Percentiles rank a stretch among this genome's conserved stretches.
Evolutionary conservation across 2,329 filamentous ascomycete genomes (phyloP).

Genomic region (Trichoderma cornu-damae): DNA sequence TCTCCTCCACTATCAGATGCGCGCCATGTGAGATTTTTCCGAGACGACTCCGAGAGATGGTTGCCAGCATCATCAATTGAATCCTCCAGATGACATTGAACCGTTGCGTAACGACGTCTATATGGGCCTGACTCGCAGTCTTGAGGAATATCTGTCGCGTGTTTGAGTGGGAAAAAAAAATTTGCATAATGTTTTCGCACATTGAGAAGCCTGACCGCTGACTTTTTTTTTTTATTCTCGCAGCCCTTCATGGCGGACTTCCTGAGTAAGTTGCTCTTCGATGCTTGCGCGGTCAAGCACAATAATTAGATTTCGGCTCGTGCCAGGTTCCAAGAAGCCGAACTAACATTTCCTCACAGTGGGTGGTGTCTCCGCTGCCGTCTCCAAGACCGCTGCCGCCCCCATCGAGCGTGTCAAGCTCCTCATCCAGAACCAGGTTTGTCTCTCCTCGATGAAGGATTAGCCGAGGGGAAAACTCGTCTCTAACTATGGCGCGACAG

Average conservation of each 20-base stretch:
- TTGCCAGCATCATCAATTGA: conserved; percentile 23
- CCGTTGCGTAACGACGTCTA: not conserved
- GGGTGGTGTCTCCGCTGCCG: conserved; percentile 99
- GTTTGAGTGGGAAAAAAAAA: conserved; percentile 15
- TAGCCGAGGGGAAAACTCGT: not conserved
- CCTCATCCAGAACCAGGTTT: conserved; percentile 99
- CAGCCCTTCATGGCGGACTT: conserved; percentile 97
- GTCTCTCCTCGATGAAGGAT: conserved; percentile 34
- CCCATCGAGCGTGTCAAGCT: conserved; percentile 99
- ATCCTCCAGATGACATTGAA: conserved; percentile 3
- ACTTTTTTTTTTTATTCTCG: conserved; percentile 23
- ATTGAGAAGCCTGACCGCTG: conserved; percentile 17
- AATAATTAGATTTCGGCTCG: conserved; percentile 9
- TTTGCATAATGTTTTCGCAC: conserved; percentile 1
- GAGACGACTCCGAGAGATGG: conserved; percentile 7
- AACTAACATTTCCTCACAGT: conserved; percentile 50
- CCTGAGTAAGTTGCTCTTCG: conserved; percentile 71
- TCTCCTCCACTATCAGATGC: conserved; percentile 25
- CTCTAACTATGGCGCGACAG: conserved; percentile 49
- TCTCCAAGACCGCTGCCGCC: conserved; percentile 99
- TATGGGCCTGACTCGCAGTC: not conserved
- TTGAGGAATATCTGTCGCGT: not conserved
- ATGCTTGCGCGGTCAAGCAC: conserved; percentile 5
- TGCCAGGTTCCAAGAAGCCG: conserved; percentile 12
- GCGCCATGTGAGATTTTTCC: conserved; percentile 9